Conservation (phyloP, 2,329 filamentous ascomycete genomes). For the Colletotrichum sp. region DNA sequence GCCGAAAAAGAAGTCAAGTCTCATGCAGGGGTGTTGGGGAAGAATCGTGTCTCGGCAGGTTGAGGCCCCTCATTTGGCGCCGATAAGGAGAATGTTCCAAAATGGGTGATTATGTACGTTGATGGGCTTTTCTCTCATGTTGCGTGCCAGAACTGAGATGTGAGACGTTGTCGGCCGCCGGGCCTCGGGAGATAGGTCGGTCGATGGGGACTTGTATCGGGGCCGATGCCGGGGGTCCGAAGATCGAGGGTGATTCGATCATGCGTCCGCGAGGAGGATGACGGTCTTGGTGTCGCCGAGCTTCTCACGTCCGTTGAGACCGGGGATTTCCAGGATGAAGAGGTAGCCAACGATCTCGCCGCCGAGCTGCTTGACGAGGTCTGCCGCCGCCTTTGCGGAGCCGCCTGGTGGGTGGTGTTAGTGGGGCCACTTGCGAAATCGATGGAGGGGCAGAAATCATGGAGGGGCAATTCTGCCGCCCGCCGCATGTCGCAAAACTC, state of each 20-base stretch:
- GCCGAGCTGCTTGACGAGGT: constrained; percentile 84
- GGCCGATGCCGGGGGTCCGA: neutral
- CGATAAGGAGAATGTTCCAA: neutral
- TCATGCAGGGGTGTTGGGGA: neutral
- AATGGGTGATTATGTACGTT: neutral
- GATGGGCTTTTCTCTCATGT: neutral
- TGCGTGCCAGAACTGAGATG: neutral
- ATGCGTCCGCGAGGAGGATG: constrained; percentile 73
- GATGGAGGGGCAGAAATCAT: constrained; percentile 9
- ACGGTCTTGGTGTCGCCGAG: constrained; percentile 78
- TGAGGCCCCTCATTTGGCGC: neutral
- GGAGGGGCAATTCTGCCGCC: neutral
- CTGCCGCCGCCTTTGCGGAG: constrained; percentile 85
- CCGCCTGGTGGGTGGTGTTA: constrained; percentile 65
- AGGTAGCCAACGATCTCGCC: constrained; percentile 87
- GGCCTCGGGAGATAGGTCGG: neutral
- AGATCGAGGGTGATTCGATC: constrained; percentile 13
- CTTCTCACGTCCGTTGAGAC: constrained; percentile 90
- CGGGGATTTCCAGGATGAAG: constrained; percentile 95
- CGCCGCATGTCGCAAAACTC: constrained; percentile 38
- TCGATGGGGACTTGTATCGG: neutral
- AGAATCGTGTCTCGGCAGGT: neutral
- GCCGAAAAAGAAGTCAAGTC: neutral
- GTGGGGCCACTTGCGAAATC: constrained; percentile 9
- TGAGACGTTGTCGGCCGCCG: neutral